Conservation (phyloP, 371 early-diverging fungal species). For the Syncephalis fuscata region DNA sequence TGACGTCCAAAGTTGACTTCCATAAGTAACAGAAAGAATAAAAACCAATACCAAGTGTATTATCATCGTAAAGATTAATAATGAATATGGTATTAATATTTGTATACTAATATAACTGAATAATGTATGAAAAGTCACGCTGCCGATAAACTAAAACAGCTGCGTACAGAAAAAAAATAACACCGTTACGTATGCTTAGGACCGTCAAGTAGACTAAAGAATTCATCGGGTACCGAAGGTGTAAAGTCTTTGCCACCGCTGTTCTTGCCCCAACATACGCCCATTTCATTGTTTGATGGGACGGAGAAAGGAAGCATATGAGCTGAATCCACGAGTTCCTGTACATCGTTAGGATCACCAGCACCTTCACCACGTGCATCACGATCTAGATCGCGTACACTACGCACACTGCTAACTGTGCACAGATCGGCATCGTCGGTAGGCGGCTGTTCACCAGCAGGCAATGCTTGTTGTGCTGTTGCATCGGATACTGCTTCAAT, state of each 20-base stretch:
- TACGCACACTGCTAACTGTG: constrained; percentile 1
- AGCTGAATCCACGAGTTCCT: constrained; percentile 25
- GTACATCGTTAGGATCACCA: constrained; percentile 18
- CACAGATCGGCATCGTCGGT: constrained; percentile 12
- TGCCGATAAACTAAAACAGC: no score
- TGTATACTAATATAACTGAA: no score
- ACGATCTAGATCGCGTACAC: neutral
- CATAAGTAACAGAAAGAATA: no score
- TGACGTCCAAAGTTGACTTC: no score
- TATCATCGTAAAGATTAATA: no score
- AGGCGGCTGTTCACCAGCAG: constrained; percentile 19
- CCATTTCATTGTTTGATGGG: constrained; percentile 17
- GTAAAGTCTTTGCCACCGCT: constrained; percentile 13
- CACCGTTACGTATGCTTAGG: no score
- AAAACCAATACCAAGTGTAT: no score
- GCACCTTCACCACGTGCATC: constrained; percentile 4
- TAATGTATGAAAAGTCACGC: no score
- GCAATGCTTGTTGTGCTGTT: constrained; percentile 25
- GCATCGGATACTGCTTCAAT: constrained; percentile 46
- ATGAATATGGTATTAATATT: no score
- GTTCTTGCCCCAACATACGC: constrained; percentile 9
- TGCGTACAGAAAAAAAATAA: no score
- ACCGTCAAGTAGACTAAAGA: constrained; percentile 26
- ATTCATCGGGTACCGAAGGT: constrained; percentile 26
- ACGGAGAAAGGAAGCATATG: constrained; percentile 33